Evolutionary conservation across 352 stramenopile genomes (phyloP).

Genomic region (Halophytophthora batemanensis): DNA sequence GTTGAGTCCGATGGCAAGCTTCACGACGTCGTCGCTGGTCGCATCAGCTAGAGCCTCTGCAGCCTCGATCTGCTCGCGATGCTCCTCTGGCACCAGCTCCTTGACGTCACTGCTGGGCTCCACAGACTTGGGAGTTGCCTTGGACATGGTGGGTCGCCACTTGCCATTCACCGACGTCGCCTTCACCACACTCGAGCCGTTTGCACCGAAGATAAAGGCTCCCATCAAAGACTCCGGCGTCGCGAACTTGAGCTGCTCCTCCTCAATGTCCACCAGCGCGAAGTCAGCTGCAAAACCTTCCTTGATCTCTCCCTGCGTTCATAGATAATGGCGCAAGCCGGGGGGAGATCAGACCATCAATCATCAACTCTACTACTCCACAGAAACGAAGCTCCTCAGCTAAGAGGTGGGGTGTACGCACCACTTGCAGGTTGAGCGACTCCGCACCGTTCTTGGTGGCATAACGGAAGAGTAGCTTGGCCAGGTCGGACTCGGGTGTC

Average conservation of each 20-base stretch:
- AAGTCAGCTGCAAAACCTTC: slow-evolving; percentile 65
- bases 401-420: slow-evolving; percentile 18
- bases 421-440: slow-evolving; percentile 67
- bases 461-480: slow-evolving; percentile 65
- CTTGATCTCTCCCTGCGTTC: slow-evolving; percentile 58
- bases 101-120: slow-evolving; percentile 2
- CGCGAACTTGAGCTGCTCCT: slow-evolving; percentile 71
- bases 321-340: slow-evolving; percentile 2
- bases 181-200: slow-evolving; percentile 67
- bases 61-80: slow-evolving; percentile 38
- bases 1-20: slow-evolving; percentile 62
- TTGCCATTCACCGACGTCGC: slow-evolving; percentile 72
- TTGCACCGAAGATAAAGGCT: slow-evolving; percentile 69
- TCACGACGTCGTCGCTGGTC: slow-evolving; percentile 63
- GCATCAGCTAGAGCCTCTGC: slow-evolving; percentile 48
- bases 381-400: too few relatives aligned
- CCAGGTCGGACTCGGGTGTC: slow-evolving; percentile 49
- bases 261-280: slow-evolving; percentile 58
- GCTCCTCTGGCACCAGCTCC: slow-evolving; percentile 34
- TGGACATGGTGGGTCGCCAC: slow-evolving; percentile 44
- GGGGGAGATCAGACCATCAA: background rate
- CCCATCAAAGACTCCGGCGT: slow-evolving; percentile 54
- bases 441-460: slow-evolving; percentile 61
- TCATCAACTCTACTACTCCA: background rate
- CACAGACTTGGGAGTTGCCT: slow-evolving; percentile 7